Evolutionary conservation across 202 grass and related monocot genomes (phyloP), one percentile per base, ranked within the genome.

Genomic region (Digitaria exilis): DNA sequence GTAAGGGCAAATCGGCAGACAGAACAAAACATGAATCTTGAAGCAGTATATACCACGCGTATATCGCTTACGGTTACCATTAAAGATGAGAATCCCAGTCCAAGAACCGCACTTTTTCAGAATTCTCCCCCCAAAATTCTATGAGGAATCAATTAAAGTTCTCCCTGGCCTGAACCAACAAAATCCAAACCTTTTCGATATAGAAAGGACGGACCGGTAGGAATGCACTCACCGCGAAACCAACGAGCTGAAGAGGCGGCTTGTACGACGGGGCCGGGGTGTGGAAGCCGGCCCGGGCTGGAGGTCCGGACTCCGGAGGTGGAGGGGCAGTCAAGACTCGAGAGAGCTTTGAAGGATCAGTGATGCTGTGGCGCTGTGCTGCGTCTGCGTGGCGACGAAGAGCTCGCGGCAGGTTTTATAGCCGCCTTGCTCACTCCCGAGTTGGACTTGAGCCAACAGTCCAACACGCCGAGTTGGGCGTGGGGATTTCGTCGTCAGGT

Each of bases 341-440:
- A 65, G 62, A 35, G 19, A 41, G 64, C 55, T 58, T 58, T 26
- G 17, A 17, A 2, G 18, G 11, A n/a, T n/a, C n/a, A 4, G 7
- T 28, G 5, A 32, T 17, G 76, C 58, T 30, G 21, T 64, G 41
- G n/a, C n/a, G n/a, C n/a, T n/a, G n/a, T n/a, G n/a, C n/a, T n/a
- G n/a, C n/a, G n/a, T n/a, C 25, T 77, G 57, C 26, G 42, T 64
- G 37, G 58, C 6, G 15, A 62, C 24, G 5, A 59, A 22, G 22
- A 46, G 56, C 42, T 65, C 54, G 45, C 62, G 19, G 77, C 62
- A 17, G 46, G 28, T 54, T 67, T 80, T 80, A 67, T 67, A 80
- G 77, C 62, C 46, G 77, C 31, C 32, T 52, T 66, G 71, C 71
- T 35, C 17, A 18, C 6, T 71, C 42, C 43, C 42, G 42, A 45